Conservation (phyloP, 2,329 filamentous ascomycete species). For the Colletotrichum sp. region DNA sequence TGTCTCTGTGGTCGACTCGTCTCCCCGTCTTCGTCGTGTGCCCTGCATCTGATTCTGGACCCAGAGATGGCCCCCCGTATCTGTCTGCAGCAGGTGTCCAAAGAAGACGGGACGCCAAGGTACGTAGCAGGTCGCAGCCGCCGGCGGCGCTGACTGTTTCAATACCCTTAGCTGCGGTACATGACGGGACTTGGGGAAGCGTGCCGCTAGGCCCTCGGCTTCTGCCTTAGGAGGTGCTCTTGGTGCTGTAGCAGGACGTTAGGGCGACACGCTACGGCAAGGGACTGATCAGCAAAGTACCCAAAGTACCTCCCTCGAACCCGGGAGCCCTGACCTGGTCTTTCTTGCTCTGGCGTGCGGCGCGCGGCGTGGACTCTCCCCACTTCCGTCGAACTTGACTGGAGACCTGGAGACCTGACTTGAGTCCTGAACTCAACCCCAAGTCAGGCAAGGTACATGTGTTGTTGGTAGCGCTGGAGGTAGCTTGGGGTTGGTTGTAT, state of each 20-base stretch:
- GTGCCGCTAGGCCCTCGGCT: neutral
- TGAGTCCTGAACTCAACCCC: neutral
- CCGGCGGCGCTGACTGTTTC: neutral
- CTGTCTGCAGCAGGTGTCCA: neutral
- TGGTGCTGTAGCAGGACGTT: neutral
- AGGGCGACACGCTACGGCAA: neutral
- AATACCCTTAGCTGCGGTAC: neutral
- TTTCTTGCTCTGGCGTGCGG: constrained; percentile 8
- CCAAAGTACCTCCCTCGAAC: constrained; percentile 11
- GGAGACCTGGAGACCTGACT: constrained; percentile 6
- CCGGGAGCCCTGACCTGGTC: constrained; percentile 20
- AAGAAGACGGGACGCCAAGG: neutral
- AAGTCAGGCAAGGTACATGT: constrained; percentile 12
- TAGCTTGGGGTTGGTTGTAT: neutral
- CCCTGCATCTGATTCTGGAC: neutral
- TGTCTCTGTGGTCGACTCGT: neutral
- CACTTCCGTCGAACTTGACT: constrained; percentile 11
- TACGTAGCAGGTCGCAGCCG: constrained; percentile 11
- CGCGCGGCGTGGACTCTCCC: constrained; percentile 16
- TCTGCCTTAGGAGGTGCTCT: neutral
- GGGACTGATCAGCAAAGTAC: constrained; percentile 12
- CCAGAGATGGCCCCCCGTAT: neutral
- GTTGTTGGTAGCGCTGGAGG: neutral
- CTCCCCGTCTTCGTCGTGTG: neutral
- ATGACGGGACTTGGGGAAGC: neutral